A percentile compares a stretch with the other conserved stretches of the same genome.
Evolutionary conservation across 345 rosid genomes (phyloP).

Genomic region (Sonneratia caseolaris): DNA sequence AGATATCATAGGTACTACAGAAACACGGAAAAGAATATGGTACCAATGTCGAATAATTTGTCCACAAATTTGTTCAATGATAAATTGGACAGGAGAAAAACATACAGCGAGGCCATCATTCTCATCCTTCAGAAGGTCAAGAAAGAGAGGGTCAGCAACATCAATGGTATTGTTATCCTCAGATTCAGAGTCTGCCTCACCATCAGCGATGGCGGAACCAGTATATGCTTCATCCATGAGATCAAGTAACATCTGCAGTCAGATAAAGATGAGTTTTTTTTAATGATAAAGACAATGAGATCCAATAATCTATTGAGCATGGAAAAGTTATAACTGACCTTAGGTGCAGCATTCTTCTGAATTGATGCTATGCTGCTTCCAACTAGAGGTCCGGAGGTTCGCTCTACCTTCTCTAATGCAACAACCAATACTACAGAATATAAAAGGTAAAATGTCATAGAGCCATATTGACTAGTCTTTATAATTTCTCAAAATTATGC

Average conservation of each 20-base stretch:
- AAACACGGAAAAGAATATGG: not conserved
- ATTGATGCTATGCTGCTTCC: conserved; percentile 90
- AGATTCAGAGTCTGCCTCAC: conserved; percentile 86
- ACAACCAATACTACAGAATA: conserved; percentile 61
- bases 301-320: not conserved
- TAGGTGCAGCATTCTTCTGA: conserved; percentile 94
- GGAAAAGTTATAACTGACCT: conserved; percentile 38
- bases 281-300: not conserved
- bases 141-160: conserved; percentile 78
- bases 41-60: not conserved
- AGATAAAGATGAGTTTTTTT: conserved; percentile 9
- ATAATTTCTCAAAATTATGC: not conserved
- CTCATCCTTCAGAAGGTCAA: conserved; percentile 97
- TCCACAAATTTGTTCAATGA: not conserved
- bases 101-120: conserved; percentile 94
- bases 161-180: conserved; percentile 76
- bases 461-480: not conserved
- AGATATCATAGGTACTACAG: not conserved
- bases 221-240: conserved; percentile 99
- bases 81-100: not conserved
- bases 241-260: conserved; percentile 79
- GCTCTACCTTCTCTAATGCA: conserved; percentile 86
- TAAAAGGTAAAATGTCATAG: conserved; percentile 9
- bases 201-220: conserved; percentile 88
- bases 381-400: conserved; percentile 69